Conservation (phyloP, 1,139 yeast species). For the Protomyces gravidus region DNA sequence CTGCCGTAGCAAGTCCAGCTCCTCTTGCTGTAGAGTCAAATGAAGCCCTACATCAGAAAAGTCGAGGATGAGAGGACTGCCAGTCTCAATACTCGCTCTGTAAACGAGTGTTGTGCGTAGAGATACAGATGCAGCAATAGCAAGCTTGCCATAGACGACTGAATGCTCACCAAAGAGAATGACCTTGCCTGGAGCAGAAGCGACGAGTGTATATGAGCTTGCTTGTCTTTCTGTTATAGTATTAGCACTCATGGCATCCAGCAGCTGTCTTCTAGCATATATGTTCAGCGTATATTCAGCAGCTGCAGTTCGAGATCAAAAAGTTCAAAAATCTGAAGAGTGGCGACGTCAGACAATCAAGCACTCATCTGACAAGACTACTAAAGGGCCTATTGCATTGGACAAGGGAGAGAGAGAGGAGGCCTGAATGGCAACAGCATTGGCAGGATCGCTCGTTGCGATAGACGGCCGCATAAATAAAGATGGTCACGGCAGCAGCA, state of each 20-base stretch:
- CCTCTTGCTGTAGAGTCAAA: constrained; percentile 37
- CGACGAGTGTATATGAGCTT: no score
- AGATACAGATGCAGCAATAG: constrained; percentile 83
- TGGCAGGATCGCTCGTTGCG: neutral
- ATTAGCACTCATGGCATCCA: no score
- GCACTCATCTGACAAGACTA: no score
- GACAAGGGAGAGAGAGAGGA: no score
- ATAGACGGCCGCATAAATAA: no score
- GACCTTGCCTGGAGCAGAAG: constrained; percentile 95
- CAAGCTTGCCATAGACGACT: constrained; percentile 88
- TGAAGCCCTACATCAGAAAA: constrained; percentile 77
- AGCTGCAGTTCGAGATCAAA: no score
- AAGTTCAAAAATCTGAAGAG: no score
- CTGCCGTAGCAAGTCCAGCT: constrained; percentile 39
- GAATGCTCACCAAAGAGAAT: constrained; percentile 96
- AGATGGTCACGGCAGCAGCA: neutral
- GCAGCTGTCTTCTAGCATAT: no score
- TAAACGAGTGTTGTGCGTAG: constrained; percentile 67
- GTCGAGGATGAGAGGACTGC: constrained; percentile 51
- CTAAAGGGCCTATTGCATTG: no score
- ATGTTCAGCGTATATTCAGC: no score
- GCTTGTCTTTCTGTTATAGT: no score
- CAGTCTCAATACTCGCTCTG: constrained; percentile 48
- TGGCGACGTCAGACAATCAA: no score
- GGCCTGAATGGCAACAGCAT: neutral